Percentiles rank a stretch among this genome's conserved stretches.
These are phyloP conservation scores for Populus trichocarpa DNA, from an alignment of 441 rosid genomes.

Conservation along the genomic window DNA sequence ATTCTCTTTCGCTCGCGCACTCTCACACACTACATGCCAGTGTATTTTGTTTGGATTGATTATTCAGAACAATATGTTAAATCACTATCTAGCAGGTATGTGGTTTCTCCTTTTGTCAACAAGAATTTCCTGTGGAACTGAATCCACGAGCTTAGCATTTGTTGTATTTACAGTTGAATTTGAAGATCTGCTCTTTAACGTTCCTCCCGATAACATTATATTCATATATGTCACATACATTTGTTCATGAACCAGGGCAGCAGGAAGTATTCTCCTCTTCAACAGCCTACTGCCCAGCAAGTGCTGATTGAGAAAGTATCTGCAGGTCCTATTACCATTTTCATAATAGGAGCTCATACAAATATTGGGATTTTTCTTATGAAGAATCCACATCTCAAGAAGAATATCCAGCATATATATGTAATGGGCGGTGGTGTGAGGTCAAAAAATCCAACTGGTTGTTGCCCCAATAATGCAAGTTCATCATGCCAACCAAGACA, in stretches of 20 bases:
- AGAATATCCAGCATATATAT: slow-evolving; percentile 66
- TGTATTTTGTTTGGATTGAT: neutral
- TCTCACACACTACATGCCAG: neutral
- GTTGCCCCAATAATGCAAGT: slow-evolving; percentile 48
- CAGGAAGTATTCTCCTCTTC: slow-evolving; percentile 70
- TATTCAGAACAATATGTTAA: neutral
- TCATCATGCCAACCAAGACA: slow-evolving; percentile 46
- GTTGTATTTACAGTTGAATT: neutral
- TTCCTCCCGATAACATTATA: neutral
- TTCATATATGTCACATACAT: slow-evolving; percentile 1
- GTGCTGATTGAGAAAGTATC: slow-evolving; percentile 61
- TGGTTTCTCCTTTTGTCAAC: neutral
- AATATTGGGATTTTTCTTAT: slow-evolving; percentile 73
- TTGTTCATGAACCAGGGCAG: slow-evolving; percentile 49
- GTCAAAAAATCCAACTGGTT: slow-evolving; percentile 53
- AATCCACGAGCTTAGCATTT: neutral
- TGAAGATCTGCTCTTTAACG: neutral
- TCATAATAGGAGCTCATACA: slow-evolving; percentile 68
- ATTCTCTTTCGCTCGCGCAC: neutral
- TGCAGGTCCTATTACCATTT: slow-evolving; percentile 58
- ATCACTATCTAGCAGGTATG: neutral
- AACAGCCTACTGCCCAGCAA: slow-evolving; percentile 70
- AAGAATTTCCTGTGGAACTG: neutral
- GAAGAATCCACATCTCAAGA: slow-evolving; percentile 71
- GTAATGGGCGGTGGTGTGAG: slow-evolving; percentile 88